A percentile compares a stretch with the other conserved stretches of the same genome.
Conservation (phyloP, 805 yeast genomes). For the Pichia heedii region DNA sequence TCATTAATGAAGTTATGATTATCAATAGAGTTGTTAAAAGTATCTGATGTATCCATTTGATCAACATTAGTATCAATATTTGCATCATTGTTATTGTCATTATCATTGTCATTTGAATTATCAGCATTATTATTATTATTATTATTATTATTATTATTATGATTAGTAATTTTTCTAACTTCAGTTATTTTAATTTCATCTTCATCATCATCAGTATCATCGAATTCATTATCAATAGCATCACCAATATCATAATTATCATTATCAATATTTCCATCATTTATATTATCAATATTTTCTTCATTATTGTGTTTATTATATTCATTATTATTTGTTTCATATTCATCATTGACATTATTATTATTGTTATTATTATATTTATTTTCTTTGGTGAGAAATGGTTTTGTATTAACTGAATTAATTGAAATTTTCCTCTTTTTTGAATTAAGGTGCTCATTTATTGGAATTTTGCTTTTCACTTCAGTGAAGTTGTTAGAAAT, state of each 20-base stretch:
- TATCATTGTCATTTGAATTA: background rate
- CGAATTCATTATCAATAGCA: background rate
- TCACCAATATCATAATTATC: background rate
- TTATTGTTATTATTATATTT: background rate
- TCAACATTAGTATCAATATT: background rate
- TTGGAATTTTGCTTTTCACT: background rate
- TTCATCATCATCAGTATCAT: background rate
- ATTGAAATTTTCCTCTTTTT: background rate
- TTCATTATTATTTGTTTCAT: background rate
- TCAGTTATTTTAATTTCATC: background rate
- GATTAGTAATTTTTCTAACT: too few species aligned
- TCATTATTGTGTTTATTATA: background rate
- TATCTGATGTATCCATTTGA: background rate
- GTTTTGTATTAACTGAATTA: background rate
- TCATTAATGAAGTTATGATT: background rate
- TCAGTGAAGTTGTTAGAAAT: background rate
- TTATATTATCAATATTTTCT: conserved; percentile 10
- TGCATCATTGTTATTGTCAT: background rate
- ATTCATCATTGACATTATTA: background rate
- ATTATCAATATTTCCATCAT: conserved; percentile 4
- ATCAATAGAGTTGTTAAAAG: background rate
- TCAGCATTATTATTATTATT: too few species aligned
- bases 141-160: too few species aligned
- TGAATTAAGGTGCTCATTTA: background rate
- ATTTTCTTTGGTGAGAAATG: too few species aligned